Evolutionary conservation across 2,329 filamentous ascomycete genomes (phyloP).

Genomic region (Mariannaea sp.): DNA sequence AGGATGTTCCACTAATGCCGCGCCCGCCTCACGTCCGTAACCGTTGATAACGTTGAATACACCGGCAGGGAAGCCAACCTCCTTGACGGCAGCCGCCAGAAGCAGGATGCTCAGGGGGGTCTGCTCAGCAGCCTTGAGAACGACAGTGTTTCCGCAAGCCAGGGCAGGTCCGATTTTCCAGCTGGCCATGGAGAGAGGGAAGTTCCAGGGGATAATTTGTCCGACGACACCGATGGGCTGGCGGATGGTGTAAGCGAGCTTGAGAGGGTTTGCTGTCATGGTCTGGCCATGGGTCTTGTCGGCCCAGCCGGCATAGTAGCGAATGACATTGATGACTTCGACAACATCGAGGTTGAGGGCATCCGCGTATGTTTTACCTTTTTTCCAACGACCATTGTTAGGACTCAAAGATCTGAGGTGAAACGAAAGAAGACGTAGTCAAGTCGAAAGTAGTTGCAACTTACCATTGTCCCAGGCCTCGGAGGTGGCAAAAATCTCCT

Average conservation of each 20-base stretch:
- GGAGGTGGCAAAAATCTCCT: constrained; percentile 50
- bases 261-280: constrained; percentile 73
- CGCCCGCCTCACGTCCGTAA: constrained; percentile 75
- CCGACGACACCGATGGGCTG: constrained; percentile 69
- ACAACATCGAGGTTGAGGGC: constrained; percentile 64
- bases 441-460: neutral
- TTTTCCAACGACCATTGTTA: neutral
- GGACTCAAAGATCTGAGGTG: too few species aligned
- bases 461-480: constrained; percentile 71
- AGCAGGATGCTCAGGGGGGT: constrained; percentile 72
- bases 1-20: constrained; percentile 60
- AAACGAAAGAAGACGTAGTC: constrained; percentile 54
- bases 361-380: constrained; percentile 65
- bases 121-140: constrained; percentile 76
- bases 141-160: constrained; percentile 70
- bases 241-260: constrained; percentile 75
- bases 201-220: constrained; percentile 88
- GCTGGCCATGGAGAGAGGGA: constrained; percentile 74
- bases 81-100: constrained; percentile 66
- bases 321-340: constrained; percentile 44
- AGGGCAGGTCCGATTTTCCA: constrained; percentile 81
- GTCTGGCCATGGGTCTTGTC: constrained; percentile 87
- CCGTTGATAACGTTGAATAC: constrained; percentile 77
- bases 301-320: constrained; percentile 70
- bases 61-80: constrained; percentile 76